Conservation (phyloP, 2,329 filamentous ascomycete species). For the Lomentospora prolificans region DNA sequence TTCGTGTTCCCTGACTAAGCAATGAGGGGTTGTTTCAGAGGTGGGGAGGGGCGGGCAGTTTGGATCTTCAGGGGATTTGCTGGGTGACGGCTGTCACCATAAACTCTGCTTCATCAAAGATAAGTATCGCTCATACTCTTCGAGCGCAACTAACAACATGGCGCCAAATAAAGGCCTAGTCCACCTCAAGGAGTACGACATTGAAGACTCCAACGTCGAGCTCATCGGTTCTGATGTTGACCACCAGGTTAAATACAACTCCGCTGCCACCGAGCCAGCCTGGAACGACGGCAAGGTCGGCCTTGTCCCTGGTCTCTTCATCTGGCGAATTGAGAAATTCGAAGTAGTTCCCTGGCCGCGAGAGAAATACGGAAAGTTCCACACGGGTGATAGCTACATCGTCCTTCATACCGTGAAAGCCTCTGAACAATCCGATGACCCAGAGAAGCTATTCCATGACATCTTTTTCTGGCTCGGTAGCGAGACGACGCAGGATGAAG, state of each 20-base stretch:
- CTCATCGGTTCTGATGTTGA: conserved; percentile 55
- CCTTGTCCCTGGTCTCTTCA: conserved; percentile 38
- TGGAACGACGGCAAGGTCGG: conserved; percentile 53
- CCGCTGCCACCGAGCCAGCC: conserved; percentile 53
- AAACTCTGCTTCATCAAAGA: too few species aligned
- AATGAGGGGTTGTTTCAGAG: too few species aligned
- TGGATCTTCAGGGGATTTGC: too few species aligned
- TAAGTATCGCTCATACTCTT: too few species aligned
- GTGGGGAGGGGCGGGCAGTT: too few species aligned
- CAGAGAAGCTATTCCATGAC: conserved; percentile 45
- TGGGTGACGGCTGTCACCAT: too few species aligned
- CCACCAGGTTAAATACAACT: conserved; percentile 58
- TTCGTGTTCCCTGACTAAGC: too few species aligned
- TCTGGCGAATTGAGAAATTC: conserved; percentile 62
- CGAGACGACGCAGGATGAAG: conserved; percentile 59
- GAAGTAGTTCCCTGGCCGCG: conserved; percentile 52
- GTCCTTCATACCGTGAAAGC: conserved; percentile 50
- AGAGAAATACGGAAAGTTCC: conserved; percentile 48
- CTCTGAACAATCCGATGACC: conserved; percentile 29
- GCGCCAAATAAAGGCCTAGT: conserved; percentile 51
- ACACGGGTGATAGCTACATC: conserved; percentile 61
- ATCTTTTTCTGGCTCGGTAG: conserved; percentile 62
- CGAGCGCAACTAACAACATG: too few species aligned
- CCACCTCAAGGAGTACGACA: conserved; percentile 54
- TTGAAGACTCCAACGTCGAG: conserved; percentile 59